phyloP scores from a whole-genome alignment of 1,284 basidiomycete genomes.

The Phaffia rhodozyma region DNA sequence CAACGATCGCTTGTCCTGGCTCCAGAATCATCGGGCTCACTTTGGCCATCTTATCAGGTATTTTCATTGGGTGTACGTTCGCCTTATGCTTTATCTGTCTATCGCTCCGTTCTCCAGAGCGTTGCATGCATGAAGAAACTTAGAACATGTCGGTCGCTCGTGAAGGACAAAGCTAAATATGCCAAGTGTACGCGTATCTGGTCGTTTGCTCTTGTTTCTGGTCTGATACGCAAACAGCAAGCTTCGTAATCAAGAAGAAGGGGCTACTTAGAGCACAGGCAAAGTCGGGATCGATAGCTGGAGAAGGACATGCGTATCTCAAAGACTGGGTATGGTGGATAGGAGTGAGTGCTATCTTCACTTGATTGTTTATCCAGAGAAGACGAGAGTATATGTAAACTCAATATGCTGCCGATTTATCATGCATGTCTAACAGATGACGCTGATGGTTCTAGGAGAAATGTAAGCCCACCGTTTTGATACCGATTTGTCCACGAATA shows the following conservation, averaged over 20 bases:
- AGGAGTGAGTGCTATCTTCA: slow-evolving; percentile 33
- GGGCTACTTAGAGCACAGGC: slow-evolving; percentile 47
- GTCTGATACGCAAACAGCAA: slow-evolving; percentile 18
- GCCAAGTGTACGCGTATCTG: neutral
- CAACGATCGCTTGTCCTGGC: neutral
- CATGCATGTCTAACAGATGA: slow-evolving; percentile 36
- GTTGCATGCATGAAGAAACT: neutral
- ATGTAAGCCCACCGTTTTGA: slow-evolving; percentile 57
- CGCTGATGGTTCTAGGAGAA: slow-evolving; percentile 43
- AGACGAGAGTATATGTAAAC: neutral
- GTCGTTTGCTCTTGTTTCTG: slow-evolving; percentile 20
- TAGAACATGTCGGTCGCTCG: neutral
- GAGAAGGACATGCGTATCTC: slow-evolving; percentile 90
- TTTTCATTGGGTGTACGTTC: slow-evolving; percentile 86
- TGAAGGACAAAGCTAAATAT: neutral
- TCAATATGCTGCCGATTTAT: neutral
- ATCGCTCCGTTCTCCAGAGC: neutral
- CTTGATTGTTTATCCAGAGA: slow-evolving; percentile 1
- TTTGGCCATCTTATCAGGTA: slow-evolving; percentile 68
- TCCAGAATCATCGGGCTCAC: slow-evolving; percentile 49
- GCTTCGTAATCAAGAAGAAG: slow-evolving; percentile 75
- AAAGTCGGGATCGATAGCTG: slow-evolving; percentile 50
- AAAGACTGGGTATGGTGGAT: slow-evolving; percentile 49
- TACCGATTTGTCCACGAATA: no score
- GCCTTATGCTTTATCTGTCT: slow-evolving; percentile 37